phyloP scores from a whole-genome alignment of 169 alveolate genomes.

The Plasmodium relictum region DNA sequence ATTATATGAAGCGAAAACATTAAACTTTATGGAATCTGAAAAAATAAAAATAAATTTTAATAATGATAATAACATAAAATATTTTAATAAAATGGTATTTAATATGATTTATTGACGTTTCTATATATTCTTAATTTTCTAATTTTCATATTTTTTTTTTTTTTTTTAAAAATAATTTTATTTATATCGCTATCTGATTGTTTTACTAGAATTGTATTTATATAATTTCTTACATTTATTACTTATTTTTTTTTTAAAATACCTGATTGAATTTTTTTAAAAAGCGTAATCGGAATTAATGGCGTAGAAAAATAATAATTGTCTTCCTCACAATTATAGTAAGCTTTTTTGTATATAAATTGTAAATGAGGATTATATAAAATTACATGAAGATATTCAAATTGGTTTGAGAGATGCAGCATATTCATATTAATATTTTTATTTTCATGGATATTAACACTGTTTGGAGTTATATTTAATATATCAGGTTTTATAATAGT shows the following conservation, averaged over 20 bases:
- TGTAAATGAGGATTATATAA: slow-evolving; percentile 29
- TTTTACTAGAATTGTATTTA: neutral
- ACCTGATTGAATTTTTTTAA: slow-evolving; percentile 31
- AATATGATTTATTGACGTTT: neutral
- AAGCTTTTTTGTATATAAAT: slow-evolving; percentile 35
- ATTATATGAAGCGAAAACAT: slow-evolving; percentile 62
- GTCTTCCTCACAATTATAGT: slow-evolving; percentile 9
- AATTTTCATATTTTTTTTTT: neutral
- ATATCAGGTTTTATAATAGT: slow-evolving; percentile 64
- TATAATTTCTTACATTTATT: neutral
- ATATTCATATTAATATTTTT: slow-evolving; percentile 34
- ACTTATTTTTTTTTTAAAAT: neutral
- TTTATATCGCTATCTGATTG: neutral
- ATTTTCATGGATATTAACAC: slow-evolving; percentile 10
- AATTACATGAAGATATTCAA: slow-evolving; percentile 33
- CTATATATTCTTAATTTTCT: neutral
- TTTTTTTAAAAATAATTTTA: neutral
- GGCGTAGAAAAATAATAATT: slow-evolving; percentile 43
- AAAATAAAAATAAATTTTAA: neutral
- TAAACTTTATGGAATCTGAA: slow-evolving; percentile 36
- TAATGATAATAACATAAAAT: neutral
- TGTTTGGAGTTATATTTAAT: slow-evolving; percentile 38
- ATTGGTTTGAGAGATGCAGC: slow-evolving; percentile 27
- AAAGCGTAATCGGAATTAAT: slow-evolving; percentile 22
- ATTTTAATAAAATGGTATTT: neutral